Base-by-base conservation (phyloP, 106 monocot species). In the Ottelia alismoides region DNA sequence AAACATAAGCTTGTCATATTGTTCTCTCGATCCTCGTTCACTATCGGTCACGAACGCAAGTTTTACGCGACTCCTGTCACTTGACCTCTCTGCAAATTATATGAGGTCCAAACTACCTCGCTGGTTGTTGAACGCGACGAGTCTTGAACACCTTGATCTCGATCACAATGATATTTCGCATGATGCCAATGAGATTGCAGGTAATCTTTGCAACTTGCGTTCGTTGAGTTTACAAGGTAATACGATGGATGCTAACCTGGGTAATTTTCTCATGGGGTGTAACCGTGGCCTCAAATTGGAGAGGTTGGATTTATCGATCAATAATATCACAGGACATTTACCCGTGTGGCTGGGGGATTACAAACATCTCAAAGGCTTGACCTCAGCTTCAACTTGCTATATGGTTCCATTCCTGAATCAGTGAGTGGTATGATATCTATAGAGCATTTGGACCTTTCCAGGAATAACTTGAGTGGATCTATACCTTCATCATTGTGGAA, bases 91-190 rank as follows among this genome's bases (percentile, higher is more conserved):
- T 2, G 21, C 18, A 20, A 66, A 66, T 31, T 28, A 19, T 18
- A 48, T 66, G 20, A 66, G 29, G 22, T 49, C 68, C 3, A 51
- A 25, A 28, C 29, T 68, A 25, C 59, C 52, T 1, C 11, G 10
- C n/a, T 68, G 68, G 68, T 20, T 68, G 18, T 9, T 28, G 19
- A 59, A 68, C 11, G 16, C 59, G 1, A 59, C 29, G 16, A 59
- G 58, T 14, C 27, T 68, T 3, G 20, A 22, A 20, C 20, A 68
- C 16, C 40, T 43, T 43, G 40, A 43, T 43, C 40, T 43, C 10
- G 16, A 43, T 7, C 16, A 43, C 40, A 16, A 43, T n/a, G n/a
- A n/a, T n/a, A n/a, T n/a, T n/a, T n/a, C n/a, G n/a, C n/a, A n/a
- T n/a, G n/a, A n/a, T n/a, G n/a, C n/a, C n/a, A n/a, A n/a, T n/a